Conservation (phyloP, 108 stramenopile genomes). For the Nitzschia inconspicua region DNA sequence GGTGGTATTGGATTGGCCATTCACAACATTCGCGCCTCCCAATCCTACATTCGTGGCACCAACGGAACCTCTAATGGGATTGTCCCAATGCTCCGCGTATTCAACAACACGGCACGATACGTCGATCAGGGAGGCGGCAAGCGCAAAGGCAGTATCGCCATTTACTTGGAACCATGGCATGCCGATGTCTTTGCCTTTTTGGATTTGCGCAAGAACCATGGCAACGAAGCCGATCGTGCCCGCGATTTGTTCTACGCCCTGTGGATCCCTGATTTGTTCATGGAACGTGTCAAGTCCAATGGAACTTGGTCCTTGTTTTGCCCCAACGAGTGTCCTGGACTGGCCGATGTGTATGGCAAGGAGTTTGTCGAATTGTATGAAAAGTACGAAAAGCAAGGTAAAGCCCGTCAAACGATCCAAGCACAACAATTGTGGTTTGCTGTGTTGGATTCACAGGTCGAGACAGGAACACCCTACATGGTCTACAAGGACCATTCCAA, state of each 20-base stretch:
- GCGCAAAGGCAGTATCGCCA: conserved; percentile 96
- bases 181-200: conserved; percentile 96
- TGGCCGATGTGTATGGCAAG: conserved; percentile 86
- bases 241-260: conserved; percentile 98
- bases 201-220: conserved; percentile 98
- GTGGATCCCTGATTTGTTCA: conserved; percentile 99
- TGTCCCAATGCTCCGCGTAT: conserved; percentile 99
- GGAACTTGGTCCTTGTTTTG: conserved; percentile 94
- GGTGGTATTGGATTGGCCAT: conserved; percentile 97
- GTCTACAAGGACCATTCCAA: conserved; percentile 99
- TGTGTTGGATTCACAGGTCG: conserved; percentile 97
- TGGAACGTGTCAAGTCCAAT: conserved; percentile 94
- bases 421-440: conserved; percentile 99
- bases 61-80: conserved; percentile 98
- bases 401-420: conserved; percentile 85
- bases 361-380: conserved; percentile 94
- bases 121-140: conserved; percentile 99
- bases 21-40: conserved; percentile 92
- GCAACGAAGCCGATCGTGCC: conserved; percentile 95
- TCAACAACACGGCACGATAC: conserved; percentile 98
- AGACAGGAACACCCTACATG: conserved; percentile 99
- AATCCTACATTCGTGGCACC: conserved; percentile 96
- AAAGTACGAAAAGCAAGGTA: conserved; percentile 93
- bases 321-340: conserved; percentile 96
- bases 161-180: conserved; percentile 99